Conservation (phyloP, 2,329 filamentous ascomycete species). For the Calonectria honghensis region DNA sequence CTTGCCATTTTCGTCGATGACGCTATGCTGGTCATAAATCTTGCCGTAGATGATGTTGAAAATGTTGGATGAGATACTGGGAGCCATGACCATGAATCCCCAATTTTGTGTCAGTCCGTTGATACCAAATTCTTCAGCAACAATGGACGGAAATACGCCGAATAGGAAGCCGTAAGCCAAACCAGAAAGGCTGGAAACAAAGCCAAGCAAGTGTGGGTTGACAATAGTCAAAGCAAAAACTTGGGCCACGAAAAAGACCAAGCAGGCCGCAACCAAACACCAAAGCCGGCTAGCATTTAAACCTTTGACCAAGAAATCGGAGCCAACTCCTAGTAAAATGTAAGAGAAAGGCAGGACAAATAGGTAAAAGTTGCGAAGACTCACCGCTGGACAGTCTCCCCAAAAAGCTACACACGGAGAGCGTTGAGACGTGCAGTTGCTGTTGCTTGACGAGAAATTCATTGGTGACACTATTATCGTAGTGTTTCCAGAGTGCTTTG, state of each 20-base stretch:
- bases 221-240: slow-evolving; percentile 83
- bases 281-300: slow-evolving; percentile 89
- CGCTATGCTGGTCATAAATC: slow-evolving; percentile 88
- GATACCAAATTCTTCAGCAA: slow-evolving; percentile 93
- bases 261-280: slow-evolving; percentile 87
- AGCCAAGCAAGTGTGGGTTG: slow-evolving; percentile 84
- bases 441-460: slow-evolving; percentile 88
- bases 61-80: slow-evolving; percentile 90
- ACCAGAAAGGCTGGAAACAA: slow-evolving; percentile 89
- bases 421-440: slow-evolving; percentile 92
- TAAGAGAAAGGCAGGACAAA: neutral
- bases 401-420: slow-evolving; percentile 91
- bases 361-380: slow-evolving; percentile 49
- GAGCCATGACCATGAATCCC: slow-evolving; percentile 94
- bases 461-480: slow-evolving; percentile 82
- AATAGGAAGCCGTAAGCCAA: slow-evolving; percentile 95
- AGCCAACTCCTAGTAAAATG: slow-evolving; percentile 81
- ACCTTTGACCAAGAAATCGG: slow-evolving; percentile 90
- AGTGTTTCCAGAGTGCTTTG: slow-evolving; percentile 91
- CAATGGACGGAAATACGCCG: slow-evolving; percentile 92
- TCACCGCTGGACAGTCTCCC: slow-evolving; percentile 86
- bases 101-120: slow-evolving; percentile 94
- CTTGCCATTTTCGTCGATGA: slow-evolving; percentile 80
- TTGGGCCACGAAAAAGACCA: slow-evolving; percentile 88
- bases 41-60: slow-evolving; percentile 94